Evolutionary conservation across 140 eudicot species (phyloP).

Genomic region (Oenanthe javanica): DNA sequence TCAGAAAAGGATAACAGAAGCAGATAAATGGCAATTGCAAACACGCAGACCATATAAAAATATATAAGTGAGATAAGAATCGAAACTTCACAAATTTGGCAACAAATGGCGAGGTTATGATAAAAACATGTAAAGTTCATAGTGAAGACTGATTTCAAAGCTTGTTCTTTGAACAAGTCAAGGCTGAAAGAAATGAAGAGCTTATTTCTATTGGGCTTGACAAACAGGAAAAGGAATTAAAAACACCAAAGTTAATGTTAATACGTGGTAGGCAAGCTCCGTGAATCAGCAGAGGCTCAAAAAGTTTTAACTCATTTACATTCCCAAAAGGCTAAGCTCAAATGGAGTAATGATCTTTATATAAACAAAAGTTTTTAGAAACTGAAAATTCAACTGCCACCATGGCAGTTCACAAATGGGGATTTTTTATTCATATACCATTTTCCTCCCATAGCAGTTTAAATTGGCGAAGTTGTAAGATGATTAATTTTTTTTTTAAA

Average conservation of each 20-base stretch:
- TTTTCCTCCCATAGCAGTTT: constrained; percentile 2
- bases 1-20: background rate
- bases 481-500: background rate
- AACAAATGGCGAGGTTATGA: background rate
- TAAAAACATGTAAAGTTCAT: background rate
- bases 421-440: background rate
- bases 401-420: background rate
- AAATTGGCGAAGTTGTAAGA: background rate
- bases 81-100: background rate
- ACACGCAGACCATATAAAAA: constrained; percentile 2
- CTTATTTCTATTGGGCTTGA: constrained; percentile 2
- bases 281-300: background rate
- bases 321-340: background rate
- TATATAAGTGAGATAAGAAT: background rate
- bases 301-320: background rate
- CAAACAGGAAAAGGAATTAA: background rate
- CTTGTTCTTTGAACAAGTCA: background rate
- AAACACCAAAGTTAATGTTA: background rate
- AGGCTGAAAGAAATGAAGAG: background rate
- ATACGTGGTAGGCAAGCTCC: background rate
- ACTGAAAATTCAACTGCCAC: background rate
- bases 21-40: background rate
- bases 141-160: background rate
- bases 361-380: background rate
- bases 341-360: background rate